These are phyloP conservation scores for Plectosphaerella plurivora DNA, from an alignment of 2,329 filamentous ascomycete genomes.

Conservation along the genomic window DNA sequence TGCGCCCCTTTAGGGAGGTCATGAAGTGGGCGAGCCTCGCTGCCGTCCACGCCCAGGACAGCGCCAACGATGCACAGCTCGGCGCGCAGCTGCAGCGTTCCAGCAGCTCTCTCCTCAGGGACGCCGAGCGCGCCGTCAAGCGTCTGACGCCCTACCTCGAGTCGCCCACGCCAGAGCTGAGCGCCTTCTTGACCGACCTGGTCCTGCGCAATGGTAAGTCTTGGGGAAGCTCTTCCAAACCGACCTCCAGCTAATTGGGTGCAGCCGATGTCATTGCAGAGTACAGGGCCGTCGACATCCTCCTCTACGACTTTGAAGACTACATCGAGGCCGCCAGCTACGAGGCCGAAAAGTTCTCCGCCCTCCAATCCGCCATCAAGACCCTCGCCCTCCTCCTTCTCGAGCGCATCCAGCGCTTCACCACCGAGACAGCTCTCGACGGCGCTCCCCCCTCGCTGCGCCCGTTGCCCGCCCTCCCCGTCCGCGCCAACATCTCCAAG, in stretches of 20 bases:
- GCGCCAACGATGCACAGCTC: background rate
- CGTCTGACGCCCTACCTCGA: background rate
- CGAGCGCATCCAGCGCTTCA: constrained; percentile 13
- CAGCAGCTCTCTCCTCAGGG: background rate
- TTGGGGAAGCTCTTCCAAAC: too few relatives aligned
- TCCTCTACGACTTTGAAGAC: constrained; percentile 40
- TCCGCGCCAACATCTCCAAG: background rate
- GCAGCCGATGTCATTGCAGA: background rate
- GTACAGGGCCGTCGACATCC: constrained; percentile 1
- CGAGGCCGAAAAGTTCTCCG: constrained; percentile 26
- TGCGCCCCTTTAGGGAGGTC: background rate
- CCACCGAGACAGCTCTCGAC: background rate
- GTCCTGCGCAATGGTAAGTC: background rate
- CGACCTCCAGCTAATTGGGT: too few relatives aligned
- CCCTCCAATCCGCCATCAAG: constrained; percentile 33
- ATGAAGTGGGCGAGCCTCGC: background rate
- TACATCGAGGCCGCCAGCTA: constrained; percentile 32
- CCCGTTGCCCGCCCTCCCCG: background rate
- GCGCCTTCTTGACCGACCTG: background rate
- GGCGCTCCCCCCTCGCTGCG: background rate
- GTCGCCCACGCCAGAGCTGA: background rate
- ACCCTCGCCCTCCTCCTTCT: constrained; percentile 31
- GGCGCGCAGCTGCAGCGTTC: background rate
- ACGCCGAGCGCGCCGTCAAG: background rate
- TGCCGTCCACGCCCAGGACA: background rate